Base-by-base conservation (phyloP, 2,329 filamentous ascomycete genomes). In the Aspergillus puulaauensis region DNA sequence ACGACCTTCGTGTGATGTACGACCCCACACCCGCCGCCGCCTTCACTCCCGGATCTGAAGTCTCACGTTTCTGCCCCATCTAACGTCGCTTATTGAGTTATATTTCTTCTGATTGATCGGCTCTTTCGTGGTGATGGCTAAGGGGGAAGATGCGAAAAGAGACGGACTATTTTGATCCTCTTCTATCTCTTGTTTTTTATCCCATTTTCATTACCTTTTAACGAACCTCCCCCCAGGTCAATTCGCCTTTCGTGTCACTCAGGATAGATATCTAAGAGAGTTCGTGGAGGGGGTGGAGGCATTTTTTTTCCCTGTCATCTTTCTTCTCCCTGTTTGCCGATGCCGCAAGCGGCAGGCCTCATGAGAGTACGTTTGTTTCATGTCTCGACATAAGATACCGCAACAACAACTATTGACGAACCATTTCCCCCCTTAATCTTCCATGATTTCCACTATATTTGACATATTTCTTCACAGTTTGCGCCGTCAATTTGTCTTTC, bases 361-460 rank as follows among this genome's bases (percentile, higher is more conserved):
- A 67, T 60, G 62, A 64, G 63, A 65, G 58, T 66, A 66, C 63
- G 64, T 67, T 61, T 71, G 65, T 63, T 69, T 70, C 64, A 70
- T 70, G 69, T 64, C 62, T 64, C 66, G 59, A 67, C 65, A 69
- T 66, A 68, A 73, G 70, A 73, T 73, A 72, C 70, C 70, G 70
- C 68, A 68, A 69, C 66, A 66, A 66, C 65, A 61, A 66, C 64
- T 68, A 67, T 70, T 72, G 66, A 72, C 67, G 69, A 72, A 70
- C 62, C 60, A 64, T 52, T 51, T 37, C 15, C 15, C 35, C 15
- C 35, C 15, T 54, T 54, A 53, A 31, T 31, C 48, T 39, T 48
- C 37, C 31, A 57, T 57, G 41, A 52, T 52, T 43, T 39, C 41
- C 47, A 21, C 40, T 43, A 24, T 54, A 47, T 53, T 39, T 60